Evolutionary conservation across 192 early-diverging fungal species (phyloP), one percentile per base, ranked within the genome.

Genomic region (Podila minutissima): DNA sequence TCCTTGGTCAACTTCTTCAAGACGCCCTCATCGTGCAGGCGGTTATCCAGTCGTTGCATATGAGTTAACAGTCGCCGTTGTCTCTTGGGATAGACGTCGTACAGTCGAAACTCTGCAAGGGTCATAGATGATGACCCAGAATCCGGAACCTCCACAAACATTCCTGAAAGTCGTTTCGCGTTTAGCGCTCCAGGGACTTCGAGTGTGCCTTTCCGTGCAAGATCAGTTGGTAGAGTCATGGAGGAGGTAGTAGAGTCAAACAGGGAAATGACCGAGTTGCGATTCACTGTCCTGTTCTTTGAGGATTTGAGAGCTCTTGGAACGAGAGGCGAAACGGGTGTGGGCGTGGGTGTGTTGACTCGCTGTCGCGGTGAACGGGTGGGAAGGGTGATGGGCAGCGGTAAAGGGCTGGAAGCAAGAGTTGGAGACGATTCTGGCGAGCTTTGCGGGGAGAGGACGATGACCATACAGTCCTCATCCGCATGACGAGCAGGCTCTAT

Each of bases 91-190:
- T 76, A 81, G 24, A 77, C 51, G 46, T 85, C 83, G 31, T 66
- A 74, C 41, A 62, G 59, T 26, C 73, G 55, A 46, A 85, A 85
- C 57, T 85, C 83, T 13, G 83, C 83, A n/a, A 85, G 63, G 1
- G 83, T 85, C 49, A 85, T 41, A 50, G 72, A 73, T 48, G 82
- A 74, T 28, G 74, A 58, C 28, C 53, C 58, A 1, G 31, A 28
- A 8, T 69, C 59, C 5, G 53, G 46, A 19, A 61, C 61, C 53
- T 81, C 77, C 33, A 55, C 53, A 55, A n/a, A 55, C 24, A 55
- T 55, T 9, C 53, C 53, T 55, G 53, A 26, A 26, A 55, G n/a
- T 1, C 53, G 20, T 9, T n/a, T 12, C 2, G 4, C 24, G n/a
- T 26, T 55, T 55, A 2, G n/a, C 24, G 2, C 24, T 55, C n/a